Base-by-base conservation (phyloP, 169 alveolate genomes). In the Plasmodium relictum region DNA sequence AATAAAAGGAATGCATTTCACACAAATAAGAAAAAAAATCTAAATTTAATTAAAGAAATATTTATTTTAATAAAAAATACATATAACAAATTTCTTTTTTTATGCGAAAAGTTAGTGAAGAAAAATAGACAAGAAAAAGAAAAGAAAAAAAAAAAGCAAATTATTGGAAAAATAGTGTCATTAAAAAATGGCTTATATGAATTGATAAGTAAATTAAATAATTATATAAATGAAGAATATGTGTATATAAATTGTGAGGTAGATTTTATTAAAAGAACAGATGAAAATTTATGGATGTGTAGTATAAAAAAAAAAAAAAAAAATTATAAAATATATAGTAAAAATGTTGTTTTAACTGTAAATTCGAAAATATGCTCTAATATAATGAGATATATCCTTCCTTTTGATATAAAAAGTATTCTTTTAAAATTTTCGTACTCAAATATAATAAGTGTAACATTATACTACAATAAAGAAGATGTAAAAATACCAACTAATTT, bases 351-450 rank as follows among this genome's bases (percentile, higher is more conserved):
- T 31, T 50, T 76, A 24, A 18, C 89, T 6, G 89, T 76, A 12
- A 76, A 76, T 54, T 76, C 89, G n/a, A 76, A 76, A 48, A 62
- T 54, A 18, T 76, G 89, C 52, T 37, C 89, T 5, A 39, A 76
- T 63, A 63, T 76, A 18, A 42, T 76, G 74, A 52, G 89, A 9
- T 62, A 61, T n/a, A 63, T 76, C 0, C 20, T 76, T 3, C 89
- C 89, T 1, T 7, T 42, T 9, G 20, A 76, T 10, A 76, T 76
- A 39, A 61, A 24, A 54, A 24, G 37, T 37, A 63, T 22, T 7
- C 76, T 76, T 9, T n/a, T 20, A 61, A 62, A 76, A 5, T 16
- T 76, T 41, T 39, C 65, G 10, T 63, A 63, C 52, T 18, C 89
- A 12, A 62, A 8, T 41, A n/a, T 76, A 10, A 76, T 76, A 1